A percentile compares a stretch with the other conserved stretches of the same genome.
Conservation (phyloP, 306 rosid genomes). For the Fragaria vesca region DNA sequence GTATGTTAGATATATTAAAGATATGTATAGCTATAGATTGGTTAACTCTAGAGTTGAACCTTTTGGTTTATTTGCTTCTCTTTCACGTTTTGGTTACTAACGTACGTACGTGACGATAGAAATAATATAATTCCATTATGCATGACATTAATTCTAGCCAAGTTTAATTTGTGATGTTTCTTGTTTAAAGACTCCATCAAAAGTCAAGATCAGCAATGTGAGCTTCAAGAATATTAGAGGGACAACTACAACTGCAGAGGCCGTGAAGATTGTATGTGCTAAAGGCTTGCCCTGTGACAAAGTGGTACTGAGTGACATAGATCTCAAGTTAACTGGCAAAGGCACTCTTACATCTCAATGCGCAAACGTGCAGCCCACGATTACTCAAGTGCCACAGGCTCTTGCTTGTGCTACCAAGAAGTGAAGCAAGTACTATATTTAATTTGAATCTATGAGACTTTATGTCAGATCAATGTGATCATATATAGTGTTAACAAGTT, state of each 20-base stretch:
- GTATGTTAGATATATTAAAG: too few species aligned
- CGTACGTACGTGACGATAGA: too few species aligned
- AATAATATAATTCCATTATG: too few species aligned
- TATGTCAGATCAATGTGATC: too few species aligned
- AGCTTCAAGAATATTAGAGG: constrained; percentile 15
- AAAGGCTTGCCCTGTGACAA: constrained; percentile 34
- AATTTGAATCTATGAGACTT: not conserved
- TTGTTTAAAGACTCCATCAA: constrained; percentile 29
- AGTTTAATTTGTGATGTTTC: not conserved
- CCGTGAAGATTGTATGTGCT: constrained; percentile 44
- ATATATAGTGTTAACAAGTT: too few species aligned
- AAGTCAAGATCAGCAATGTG: constrained; percentile 39
- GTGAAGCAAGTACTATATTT: not conserved
- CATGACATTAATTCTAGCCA: not conserved
- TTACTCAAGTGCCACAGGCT: not conserved
- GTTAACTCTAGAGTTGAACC: too few species aligned
- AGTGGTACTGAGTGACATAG: constrained; percentile 27
- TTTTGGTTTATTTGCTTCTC: too few species aligned
- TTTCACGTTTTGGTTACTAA: too few species aligned
- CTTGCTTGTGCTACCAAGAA: not conserved
- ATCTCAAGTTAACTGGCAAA: constrained; percentile 24
- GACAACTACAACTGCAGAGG: constrained; percentile 21
- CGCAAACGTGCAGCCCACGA: constrained; percentile 30
- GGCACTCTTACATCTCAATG: constrained; percentile 26
- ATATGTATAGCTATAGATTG: too few species aligned